Conservation (phyloP, 257 asterid genomes). For the Petrea volubilis region DNA sequence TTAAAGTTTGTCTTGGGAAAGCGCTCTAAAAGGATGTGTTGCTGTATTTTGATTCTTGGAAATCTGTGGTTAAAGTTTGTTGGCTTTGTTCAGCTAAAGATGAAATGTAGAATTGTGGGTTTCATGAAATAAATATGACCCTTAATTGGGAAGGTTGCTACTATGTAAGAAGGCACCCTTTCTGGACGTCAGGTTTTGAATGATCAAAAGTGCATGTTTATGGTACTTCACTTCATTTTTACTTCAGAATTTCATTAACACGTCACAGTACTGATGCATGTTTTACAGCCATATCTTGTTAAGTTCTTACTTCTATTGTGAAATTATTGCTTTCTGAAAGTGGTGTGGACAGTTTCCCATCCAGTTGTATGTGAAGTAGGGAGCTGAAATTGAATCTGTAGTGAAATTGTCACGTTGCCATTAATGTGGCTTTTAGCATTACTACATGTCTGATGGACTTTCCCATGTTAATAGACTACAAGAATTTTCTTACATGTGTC, state of each 20-base stretch:
- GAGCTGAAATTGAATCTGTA: no score
- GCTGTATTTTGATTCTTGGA: background rate
- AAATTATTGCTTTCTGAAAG: background rate
- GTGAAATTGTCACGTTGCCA: no score
- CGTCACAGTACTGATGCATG: background rate
- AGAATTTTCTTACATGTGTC: no score
- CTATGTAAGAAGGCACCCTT: background rate
- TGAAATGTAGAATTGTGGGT: background rate
- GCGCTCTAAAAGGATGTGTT: background rate
- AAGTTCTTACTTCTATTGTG: background rate
- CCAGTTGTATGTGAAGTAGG: background rate
- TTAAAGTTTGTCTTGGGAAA: background rate
- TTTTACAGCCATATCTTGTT: background rate
- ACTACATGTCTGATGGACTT: no score
- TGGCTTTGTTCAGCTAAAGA: background rate
- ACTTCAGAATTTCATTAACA: background rate
- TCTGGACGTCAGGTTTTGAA: background rate
- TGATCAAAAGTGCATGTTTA: background rate
- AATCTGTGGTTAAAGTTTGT: background rate
- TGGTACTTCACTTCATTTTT: background rate
- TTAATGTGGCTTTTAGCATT: no score
- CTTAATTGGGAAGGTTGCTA: background rate
- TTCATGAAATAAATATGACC: background rate
- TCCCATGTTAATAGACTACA: no score
- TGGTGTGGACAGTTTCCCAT: background rate